A percentile compares a stretch with the other conserved stretches of the same genome.
phyloP scores from a whole-genome alignment of 1,284 basidiomycete species.

The Sanguinoderma infundibulare region DNA sequence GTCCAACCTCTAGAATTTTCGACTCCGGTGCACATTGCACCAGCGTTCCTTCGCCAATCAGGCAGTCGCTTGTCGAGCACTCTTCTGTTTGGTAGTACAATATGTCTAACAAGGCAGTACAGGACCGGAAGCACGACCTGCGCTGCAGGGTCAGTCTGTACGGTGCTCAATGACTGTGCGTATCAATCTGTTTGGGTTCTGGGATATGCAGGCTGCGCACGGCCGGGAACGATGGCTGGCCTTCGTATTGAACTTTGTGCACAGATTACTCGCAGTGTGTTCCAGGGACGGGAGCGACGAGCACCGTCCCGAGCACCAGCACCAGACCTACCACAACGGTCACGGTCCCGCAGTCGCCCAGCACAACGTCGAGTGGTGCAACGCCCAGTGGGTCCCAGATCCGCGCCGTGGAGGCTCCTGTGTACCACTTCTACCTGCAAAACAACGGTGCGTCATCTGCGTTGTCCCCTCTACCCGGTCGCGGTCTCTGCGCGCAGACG shows the following conservation, averaged over 20 bases:
- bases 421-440: constrained; percentile 63
- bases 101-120: constrained; percentile 8
- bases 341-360: constrained; percentile 35
- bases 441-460: constrained; percentile 42
- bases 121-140: constrained; percentile 54
- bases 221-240: constrained; percentile 9
- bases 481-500: not conserved
- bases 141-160: constrained; percentile 50
- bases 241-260: not conserved
- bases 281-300: constrained; percentile 32
- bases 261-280: constrained; percentile 58
- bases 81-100: not conserved
- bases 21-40: not conserved
- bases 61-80: not conserved
- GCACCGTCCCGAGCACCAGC: constrained; percentile 23
- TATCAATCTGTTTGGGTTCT: not conserved
- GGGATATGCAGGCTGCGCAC: constrained; percentile 4
- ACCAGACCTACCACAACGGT: constrained; percentile 36
- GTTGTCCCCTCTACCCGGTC: not conserved
- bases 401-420: constrained; percentile 55
- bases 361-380: constrained; percentile 47
- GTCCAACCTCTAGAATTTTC: not conserved
- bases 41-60: not conserved
- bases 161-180: constrained; percentile 47
- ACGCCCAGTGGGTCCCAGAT: constrained; percentile 57